phyloP scores from a whole-genome alignment of 148 eudicot species.

The Vaccinium myrtillus region DNA sequence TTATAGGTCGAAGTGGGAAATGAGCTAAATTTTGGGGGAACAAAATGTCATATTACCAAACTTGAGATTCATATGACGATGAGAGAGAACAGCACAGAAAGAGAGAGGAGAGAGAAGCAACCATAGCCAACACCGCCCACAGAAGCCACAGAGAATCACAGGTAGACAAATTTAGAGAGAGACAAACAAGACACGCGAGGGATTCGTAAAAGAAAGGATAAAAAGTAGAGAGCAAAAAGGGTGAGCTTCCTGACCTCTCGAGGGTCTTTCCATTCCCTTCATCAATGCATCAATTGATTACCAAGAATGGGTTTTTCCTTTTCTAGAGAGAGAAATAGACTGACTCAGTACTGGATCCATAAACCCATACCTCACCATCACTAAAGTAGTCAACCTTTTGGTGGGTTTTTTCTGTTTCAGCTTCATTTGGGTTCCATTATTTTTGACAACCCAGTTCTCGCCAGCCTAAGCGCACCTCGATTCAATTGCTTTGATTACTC shows the following conservation, averaged over 20 bases:
- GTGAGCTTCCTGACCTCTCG: conserved; percentile 10
- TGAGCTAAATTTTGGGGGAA: background rate
- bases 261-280: background rate
- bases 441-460: background rate
- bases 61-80: background rate
- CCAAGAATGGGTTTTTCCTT: background rate
- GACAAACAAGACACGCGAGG: background rate
- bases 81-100: background rate
- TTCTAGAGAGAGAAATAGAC: background rate
- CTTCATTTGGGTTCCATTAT: background rate
- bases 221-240: conserved; percentile 2
- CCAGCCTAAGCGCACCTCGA: background rate
- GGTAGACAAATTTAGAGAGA: background rate
- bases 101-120: conserved; percentile 5
- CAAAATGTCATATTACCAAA: background rate
- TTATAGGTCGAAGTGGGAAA: background rate
- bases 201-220: background rate
- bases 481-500: background rate
- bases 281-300: background rate
- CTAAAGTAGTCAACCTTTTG: background rate
- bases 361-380: background rate
- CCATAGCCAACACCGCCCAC: conserved; percentile 12
- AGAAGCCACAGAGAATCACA: background rate
- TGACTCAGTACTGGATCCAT: conserved; percentile 13
- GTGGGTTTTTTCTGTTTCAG: background rate